Evolutionary conservation across 2,329 filamentous ascomycete genomes (phyloP).

Genomic region (Beauveria sp.): DNA sequence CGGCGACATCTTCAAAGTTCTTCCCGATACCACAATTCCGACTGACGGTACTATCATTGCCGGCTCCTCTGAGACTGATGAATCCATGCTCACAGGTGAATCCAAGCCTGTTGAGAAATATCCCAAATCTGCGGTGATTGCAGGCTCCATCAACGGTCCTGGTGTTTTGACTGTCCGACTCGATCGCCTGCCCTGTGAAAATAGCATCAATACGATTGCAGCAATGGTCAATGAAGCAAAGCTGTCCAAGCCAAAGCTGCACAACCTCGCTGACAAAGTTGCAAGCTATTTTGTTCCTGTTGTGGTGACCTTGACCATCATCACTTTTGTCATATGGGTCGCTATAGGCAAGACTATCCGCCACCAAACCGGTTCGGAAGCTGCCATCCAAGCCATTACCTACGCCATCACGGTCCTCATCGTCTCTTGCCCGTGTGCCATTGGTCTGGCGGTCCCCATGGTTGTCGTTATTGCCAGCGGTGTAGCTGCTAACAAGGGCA

Average conservation of each 20-base stretch:
- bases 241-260: constrained; percentile 58
- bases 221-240: constrained; percentile 65
- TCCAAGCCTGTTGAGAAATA: constrained; percentile 52
- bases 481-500: constrained; percentile 54
- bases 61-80: constrained; percentile 62
- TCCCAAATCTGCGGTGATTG: constrained; percentile 47
- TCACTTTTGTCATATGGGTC: constrained; percentile 61
- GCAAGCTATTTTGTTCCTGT: constrained; percentile 63
- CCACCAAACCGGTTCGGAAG: constrained; percentile 35
- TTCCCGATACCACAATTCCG: constrained; percentile 50
- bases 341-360: constrained; percentile 42
- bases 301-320: constrained; percentile 48
- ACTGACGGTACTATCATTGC: constrained; percentile 62
- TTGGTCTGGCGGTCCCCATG: constrained; percentile 70
- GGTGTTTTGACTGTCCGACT: constrained; percentile 53
- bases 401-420: constrained; percentile 67
- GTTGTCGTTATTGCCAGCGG: constrained; percentile 65
- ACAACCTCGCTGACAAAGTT: constrained; percentile 61
- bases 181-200: constrained; percentile 57
- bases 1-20: constrained; percentile 58
- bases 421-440: constrained; percentile 72
- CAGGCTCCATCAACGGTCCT: constrained; percentile 60
- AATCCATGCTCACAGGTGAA: constrained; percentile 75
- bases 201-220: constrained; percentile 64
- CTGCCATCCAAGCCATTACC: constrained; percentile 55